Evolutionary conservation across 371 early-diverging fungal species (phyloP).

Genomic region (Lichtheimia ramosa): DNA sequence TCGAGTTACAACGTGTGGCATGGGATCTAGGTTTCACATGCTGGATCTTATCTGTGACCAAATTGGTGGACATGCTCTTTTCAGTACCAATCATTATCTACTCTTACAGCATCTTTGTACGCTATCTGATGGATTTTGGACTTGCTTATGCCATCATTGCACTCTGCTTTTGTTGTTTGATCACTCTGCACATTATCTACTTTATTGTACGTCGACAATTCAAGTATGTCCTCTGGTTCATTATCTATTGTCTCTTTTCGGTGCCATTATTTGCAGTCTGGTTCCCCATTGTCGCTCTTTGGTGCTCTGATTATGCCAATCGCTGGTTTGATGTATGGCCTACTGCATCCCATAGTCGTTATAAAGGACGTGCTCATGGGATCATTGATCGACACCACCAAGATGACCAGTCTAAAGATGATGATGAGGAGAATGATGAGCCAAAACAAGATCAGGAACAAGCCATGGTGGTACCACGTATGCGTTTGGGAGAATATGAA

Average conservation of each 20-base stretch:
- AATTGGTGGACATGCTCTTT: slow-evolving; percentile 39
- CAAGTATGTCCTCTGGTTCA: slow-evolving; percentile 48
- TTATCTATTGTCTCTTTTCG: slow-evolving; percentile 36
- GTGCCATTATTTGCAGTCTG: slow-evolving; percentile 42
- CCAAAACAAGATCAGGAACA: neutral
- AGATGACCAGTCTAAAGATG: neutral
- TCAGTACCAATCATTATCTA: slow-evolving; percentile 41
- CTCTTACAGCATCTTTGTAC: slow-evolving; percentile 36
- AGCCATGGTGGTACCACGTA: slow-evolving; percentile 19
- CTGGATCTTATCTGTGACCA: slow-evolving; percentile 40
- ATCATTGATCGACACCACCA: slow-evolving; percentile 6
- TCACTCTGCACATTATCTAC: slow-evolving; percentile 39
- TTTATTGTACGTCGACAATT: slow-evolving; percentile 40
- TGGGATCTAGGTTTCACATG: slow-evolving; percentile 37
- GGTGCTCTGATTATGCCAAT: slow-evolving; percentile 38
- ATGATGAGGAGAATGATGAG: neutral
- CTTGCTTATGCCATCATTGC: slow-evolving; percentile 38
- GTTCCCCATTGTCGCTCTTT: slow-evolving; percentile 43
- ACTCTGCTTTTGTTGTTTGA: slow-evolving; percentile 28
- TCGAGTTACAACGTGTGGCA: slow-evolving; percentile 38
- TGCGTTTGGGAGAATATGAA: slow-evolving; percentile 42
- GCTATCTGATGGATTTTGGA: slow-evolving; percentile 22
- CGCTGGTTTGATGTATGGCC: slow-evolving; percentile 52
- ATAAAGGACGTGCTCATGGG: slow-evolving; percentile 32
- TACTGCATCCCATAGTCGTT: slow-evolving; percentile 8